Evolutionary conservation across 768 basidiomycete species (phyloP), one percentile per base, ranked within the genome.

Genomic region (Tephrocybe sp.): DNA sequence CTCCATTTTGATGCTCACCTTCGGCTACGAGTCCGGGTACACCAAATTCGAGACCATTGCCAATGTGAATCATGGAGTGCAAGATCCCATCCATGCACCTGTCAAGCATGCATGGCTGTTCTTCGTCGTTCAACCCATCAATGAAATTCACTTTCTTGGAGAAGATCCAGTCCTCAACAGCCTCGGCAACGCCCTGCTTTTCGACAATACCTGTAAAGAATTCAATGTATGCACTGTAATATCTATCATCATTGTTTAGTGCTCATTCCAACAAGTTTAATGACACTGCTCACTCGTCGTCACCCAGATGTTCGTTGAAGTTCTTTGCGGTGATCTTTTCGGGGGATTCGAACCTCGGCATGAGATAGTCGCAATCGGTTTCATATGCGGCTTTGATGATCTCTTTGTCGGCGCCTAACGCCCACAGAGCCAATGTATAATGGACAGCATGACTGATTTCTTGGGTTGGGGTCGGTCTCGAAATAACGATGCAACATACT

Each of bases 1-100:
- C 18, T 22, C 22, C 12, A 21, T 4, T 3, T 34, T 40, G 36
- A n/a, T 22, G n/a, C 58, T 19, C 45, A 84, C 86, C 86, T 69
- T 88, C 85, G 1, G 78, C 79, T 1, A 79, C 63, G 40, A 85
- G 62, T 0, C 84, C 86, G 6, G 78, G 74, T 18, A 83, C 49
- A 2, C 61, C 69, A 51, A 86, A 86, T 60, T 88, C 86, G 3
- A 75, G 62, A 3, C 84, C 85, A 61, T 79, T 78, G 12, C 82
- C 85, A 2, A 67, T 55, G 55, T 87, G 82, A 38, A 88, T 86
- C 33, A 86, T 47, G 0, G 86, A 80, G 56, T 89, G 86, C 4
- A 88, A 22, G 7, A 84, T 58, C 2, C 82, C 83, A 1, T 71
- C 71, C 13, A 83, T 30, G 53, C 82, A 74, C 10, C 84, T 75